Conservation (phyloP, 2,329 filamentous ascomycete genomes). For the Sodiomyces alkalinus region DNA sequence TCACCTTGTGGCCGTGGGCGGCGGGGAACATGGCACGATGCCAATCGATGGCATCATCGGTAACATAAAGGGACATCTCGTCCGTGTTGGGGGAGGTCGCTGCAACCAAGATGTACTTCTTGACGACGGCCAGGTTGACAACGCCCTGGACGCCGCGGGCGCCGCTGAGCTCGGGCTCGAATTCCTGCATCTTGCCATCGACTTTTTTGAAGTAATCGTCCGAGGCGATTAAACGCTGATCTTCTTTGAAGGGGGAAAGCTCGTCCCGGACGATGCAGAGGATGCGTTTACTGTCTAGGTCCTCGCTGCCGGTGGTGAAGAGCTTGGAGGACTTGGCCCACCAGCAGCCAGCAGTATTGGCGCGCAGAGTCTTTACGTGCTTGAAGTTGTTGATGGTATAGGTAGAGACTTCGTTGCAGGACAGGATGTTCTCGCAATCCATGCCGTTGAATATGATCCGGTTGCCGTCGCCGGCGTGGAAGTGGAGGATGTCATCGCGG, state of each 20-base stretch:
- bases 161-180: conserved; percentile 63
- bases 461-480: conserved; percentile 71
- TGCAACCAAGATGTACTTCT: conserved; percentile 75
- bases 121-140: conserved; percentile 68
- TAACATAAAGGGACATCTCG: conserved; percentile 86
- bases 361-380: conserved; percentile 47
- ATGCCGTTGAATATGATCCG: conserved; percentile 75
- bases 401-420: conserved; percentile 46
- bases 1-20: conserved; percentile 51
- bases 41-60: conserved; percentile 71
- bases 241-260: conserved; percentile 53
- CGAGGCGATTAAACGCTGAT: conserved; percentile 67
- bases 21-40: conserved; percentile 80
- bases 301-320: conserved; percentile 54
- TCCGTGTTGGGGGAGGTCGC: conserved; percentile 65
- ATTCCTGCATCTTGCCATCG: conserved; percentile 37
- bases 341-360: conserved; percentile 60
- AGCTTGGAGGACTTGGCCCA: conserved; percentile 69
- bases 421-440: conserved; percentile 46
- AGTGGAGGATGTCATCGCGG: conserved; percentile 42
- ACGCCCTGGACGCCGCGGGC: conserved; percentile 64
- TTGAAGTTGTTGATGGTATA: conserved; percentile 85
- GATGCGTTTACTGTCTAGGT: conserved; percentile 54
- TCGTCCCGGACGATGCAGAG: conserved; percentile 67
- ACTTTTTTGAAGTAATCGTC: conserved; percentile 61